These are phyloP conservation scores for Pseudotulostoma volvatum DNA, from an alignment of 495 filamentous ascomycete genomes.

Conservation along the genomic window DNA sequence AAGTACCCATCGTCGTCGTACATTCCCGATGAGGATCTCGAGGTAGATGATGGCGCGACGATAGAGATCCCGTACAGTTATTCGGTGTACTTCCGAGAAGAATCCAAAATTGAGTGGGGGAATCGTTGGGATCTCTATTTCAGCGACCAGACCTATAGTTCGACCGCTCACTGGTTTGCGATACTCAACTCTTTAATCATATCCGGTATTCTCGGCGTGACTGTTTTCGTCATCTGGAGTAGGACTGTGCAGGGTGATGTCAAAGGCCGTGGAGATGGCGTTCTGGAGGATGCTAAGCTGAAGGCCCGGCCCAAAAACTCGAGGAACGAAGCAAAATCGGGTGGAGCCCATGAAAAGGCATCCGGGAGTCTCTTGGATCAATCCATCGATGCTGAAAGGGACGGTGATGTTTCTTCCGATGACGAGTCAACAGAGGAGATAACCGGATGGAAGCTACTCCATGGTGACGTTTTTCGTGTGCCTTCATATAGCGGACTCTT, in stretches of 20 bases:
- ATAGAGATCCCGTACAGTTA: constrained; percentile 79
- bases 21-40: constrained; percentile 35
- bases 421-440: constrained; percentile 71
- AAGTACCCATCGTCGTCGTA: constrained; percentile 47
- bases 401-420: constrained; percentile 49
- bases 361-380: constrained; percentile 46
- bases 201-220: constrained; percentile 60
- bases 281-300: constrained; percentile 51
- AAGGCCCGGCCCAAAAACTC: constrained; percentile 29
- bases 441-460: constrained; percentile 88
- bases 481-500: constrained; percentile 61
- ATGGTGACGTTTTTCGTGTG: constrained; percentile 81
- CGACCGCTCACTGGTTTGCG: constrained; percentile 79
- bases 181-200: constrained; percentile 87
- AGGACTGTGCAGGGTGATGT: constrained; percentile 73
- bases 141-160: constrained; percentile 74
- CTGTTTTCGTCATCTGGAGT: constrained; percentile 73
- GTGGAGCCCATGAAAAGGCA: constrained; percentile 37
- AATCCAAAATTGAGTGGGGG: constrained; percentile 66
- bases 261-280: constrained; percentile 48
- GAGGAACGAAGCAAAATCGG: constrained; percentile 16
- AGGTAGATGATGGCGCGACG: constrained; percentile 48
- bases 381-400: constrained; percentile 38
- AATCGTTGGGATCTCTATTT: constrained; percentile 90
- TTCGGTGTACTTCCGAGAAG: constrained; percentile 83